phyloP scores from a whole-genome alignment of 2,329 filamentous ascomycete genomes.

The Fusarium piperis region DNA sequence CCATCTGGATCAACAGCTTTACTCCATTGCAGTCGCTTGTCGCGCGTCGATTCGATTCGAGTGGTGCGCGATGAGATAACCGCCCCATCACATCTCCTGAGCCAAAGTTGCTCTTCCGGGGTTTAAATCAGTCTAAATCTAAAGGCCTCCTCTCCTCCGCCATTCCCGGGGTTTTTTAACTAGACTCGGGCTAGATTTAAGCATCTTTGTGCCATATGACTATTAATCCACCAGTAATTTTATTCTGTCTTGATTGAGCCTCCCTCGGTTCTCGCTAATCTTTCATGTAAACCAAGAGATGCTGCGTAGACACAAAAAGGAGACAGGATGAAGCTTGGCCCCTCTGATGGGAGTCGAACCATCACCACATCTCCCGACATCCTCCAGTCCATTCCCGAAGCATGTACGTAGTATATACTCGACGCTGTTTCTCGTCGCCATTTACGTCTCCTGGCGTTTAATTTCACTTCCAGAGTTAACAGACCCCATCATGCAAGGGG shows the following conservation, averaged over 20 bases:
- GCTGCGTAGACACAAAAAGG: background rate
- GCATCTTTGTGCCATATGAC: background rate
- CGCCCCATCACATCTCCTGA: background rate
- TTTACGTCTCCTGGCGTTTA: background rate
- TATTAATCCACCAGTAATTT: background rate
- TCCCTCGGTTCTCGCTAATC: background rate
- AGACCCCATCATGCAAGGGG: background rate
- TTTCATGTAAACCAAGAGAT: background rate
- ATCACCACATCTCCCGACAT: background rate
- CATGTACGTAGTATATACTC: background rate
- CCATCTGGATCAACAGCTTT: background rate
- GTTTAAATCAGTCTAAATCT: background rate
- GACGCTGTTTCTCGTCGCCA: background rate
- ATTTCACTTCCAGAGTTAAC: background rate
- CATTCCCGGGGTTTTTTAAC: background rate
- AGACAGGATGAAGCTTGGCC: background rate
- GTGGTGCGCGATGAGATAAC: background rate
- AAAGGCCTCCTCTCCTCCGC: background rate
- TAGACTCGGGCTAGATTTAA: background rate
- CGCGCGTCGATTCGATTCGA: background rate
- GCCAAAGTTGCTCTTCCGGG: background rate
- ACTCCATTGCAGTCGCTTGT: background rate
- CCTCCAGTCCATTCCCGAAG: background rate
- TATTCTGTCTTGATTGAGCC: background rate
- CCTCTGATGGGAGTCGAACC: background rate